Evolutionary conservation across 352 stramenopile species (phyloP), one percentile per base, ranked within the genome.

Genomic region (Phytophthora rubi): DNA sequence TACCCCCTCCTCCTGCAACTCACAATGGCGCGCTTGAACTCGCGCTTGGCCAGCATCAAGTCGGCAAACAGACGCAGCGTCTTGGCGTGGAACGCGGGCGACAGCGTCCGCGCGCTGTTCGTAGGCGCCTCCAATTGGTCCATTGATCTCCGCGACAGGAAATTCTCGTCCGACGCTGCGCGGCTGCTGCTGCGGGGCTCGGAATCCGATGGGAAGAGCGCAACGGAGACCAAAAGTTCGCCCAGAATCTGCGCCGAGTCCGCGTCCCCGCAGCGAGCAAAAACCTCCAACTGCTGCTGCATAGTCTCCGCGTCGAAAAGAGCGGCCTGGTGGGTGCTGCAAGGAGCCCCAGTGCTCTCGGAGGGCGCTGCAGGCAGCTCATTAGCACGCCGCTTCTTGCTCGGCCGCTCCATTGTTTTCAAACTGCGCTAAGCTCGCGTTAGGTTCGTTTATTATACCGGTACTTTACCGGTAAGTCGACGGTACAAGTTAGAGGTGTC

Each of bases 1-100:
- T 53, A 13, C 9, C 13, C 6, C 16, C 18, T 32, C 26, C 1
- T 1, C 35, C 12, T 60, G 30, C 21, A 49, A 70, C 81, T 65
- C 62, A 95, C 88, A 69, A 94, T 85, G 13, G 88, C 88, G 53
- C 86, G 86, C 45, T 88, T 88, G 66, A 78, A 86, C 61, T 95
- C 88, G 48, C 76, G 75, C 54, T 89, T 92, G 37, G 63, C 65
- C n/a, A 85, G 47, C 54, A 95, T 76, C 62, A 92, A 66, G 63
- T 95, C 88, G 21, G 73, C 88, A 75, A 90, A 89, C 18, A 93
- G 71, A 12, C 69, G 62, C 49, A 82, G 76, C 16, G 72, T 88
- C 33, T 83, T 84, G 53, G 77, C 79, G 58, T 93, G 86, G 65
- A 93, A 93, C 32, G 53, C 61, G 56, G 73, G 58, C 33, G 65